Conservation (phyloP, 2,329 filamentous ascomycete genomes). For the Aspergillus thermomutatus region DNA sequence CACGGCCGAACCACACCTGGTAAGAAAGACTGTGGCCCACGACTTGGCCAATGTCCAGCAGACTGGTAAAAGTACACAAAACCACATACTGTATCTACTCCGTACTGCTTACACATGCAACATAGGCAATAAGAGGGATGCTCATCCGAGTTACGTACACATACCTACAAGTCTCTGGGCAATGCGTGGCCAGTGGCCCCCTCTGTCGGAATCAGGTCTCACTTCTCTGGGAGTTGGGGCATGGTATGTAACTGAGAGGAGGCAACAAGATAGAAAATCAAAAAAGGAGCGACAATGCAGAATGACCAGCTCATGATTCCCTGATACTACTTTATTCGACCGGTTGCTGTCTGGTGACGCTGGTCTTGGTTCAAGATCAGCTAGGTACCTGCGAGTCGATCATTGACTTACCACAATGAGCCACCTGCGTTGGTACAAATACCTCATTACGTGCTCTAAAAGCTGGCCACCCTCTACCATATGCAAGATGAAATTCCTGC, state of each 20-base stretch:
- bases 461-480: too few relatives aligned
- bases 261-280: background rate
- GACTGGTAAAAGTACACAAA: background rate
- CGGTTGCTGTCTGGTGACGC: background rate
- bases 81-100: too few relatives aligned
- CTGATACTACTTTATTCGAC: background rate
- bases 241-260: background rate
- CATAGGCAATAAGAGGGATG: background rate
- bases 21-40: background rate
- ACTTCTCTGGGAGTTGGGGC: background rate
- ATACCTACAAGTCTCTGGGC: background rate
- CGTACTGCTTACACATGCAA: too few relatives aligned
- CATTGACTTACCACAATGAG: slow-evolving; percentile 16
- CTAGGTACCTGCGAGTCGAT: background rate
- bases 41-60: background rate
- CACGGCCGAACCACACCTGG: too few relatives aligned
- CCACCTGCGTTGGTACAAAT: slow-evolving; percentile 15
- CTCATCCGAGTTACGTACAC: background rate
- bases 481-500: slow-evolving; percentile 3
- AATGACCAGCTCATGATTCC: background rate
- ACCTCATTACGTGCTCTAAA: too few relatives aligned
- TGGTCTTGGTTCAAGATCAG: background rate
- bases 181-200: background rate
- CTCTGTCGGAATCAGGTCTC: too few relatives aligned
- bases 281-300: background rate